phyloP scores from a whole-genome alignment of 345 rosid genomes.

The Hevea brasiliensis region DNA sequence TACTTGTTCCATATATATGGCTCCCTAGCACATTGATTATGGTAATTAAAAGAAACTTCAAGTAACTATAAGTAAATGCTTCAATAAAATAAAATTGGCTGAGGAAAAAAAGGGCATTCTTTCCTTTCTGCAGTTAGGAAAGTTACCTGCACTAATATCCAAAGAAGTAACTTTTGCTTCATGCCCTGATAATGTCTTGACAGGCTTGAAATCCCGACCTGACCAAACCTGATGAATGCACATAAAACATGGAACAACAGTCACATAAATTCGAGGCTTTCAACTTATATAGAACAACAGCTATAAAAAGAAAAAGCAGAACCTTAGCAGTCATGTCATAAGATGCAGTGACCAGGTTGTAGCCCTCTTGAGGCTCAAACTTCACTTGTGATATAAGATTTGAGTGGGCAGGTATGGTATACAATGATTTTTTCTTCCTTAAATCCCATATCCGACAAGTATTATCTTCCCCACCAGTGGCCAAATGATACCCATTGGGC shows the following conservation, averaged over 20 bases:
- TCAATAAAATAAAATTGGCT: background rate
- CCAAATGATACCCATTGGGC: conserved; percentile 94
- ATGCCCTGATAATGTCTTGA: conserved; percentile 71
- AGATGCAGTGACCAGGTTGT: conserved; percentile 83
- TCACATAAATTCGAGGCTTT: conserved; percentile 18
- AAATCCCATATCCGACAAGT: conserved; percentile 96
- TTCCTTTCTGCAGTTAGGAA: background rate
- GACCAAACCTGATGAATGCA: conserved; percentile 77
- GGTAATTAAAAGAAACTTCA: background rate
- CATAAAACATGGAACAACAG: conserved; percentile 1
- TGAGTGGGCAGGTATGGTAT: conserved; percentile 86
- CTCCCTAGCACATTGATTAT: background rate
- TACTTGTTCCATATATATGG: background rate
- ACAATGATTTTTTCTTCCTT: conserved; percentile 79
- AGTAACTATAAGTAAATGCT: background rate
- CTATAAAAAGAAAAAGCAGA: conserved; percentile 5
- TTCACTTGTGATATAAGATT: conserved; percentile 90
- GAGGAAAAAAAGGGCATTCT: background rate
- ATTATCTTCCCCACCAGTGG: conserved; percentile 95
- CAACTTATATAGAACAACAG: background rate
- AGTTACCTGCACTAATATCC: conserved; percentile 58
- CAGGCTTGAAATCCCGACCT: conserved; percentile 80
- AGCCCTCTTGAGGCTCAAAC: conserved; percentile 97
- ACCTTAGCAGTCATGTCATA: conserved; percentile 95
- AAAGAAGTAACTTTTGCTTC: conserved; percentile 78